Conservation (phyloP, 2,329 filamentous ascomycete species). For the Neonectria ditissima region DNA sequence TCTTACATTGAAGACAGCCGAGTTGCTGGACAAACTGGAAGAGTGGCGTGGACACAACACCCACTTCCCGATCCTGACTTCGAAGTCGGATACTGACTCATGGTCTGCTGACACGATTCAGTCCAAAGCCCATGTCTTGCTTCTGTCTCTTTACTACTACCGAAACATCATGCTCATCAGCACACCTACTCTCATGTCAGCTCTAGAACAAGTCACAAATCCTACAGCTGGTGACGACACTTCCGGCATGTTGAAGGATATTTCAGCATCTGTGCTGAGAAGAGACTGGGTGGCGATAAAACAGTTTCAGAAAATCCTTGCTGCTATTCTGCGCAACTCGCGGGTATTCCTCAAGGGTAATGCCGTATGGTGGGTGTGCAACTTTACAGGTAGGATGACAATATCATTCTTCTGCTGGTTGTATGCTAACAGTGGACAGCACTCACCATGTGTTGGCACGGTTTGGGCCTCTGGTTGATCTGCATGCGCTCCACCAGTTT, state of each 20-base stretch:
- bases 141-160: conserved; percentile 21
- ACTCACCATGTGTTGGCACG: conserved; percentile 44
- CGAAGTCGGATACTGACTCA: conserved; percentile 5
- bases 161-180: conserved; percentile 19
- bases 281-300: conserved; percentile 34
- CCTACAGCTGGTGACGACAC: conserved; percentile 5
- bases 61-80: conserved; percentile 5
- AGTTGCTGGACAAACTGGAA: conserved; percentile 17
- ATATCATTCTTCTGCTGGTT: background rate
- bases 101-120: conserved; percentile 20
- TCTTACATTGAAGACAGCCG: conserved; percentile 7
- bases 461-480: conserved; percentile 45
- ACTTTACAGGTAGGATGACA: conserved; percentile 44
- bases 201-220: conserved; percentile 31
- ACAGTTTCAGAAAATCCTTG: conserved; percentile 37
- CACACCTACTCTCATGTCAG: conserved; percentile 29
- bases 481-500: conserved; percentile 27
- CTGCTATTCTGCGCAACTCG: conserved; percentile 31
- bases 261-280: conserved; percentile 36
- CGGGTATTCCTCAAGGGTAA: conserved; percentile 41
- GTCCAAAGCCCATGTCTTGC: conserved; percentile 13
- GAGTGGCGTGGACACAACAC: conserved; percentile 16
- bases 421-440: conserved; percentile 25
- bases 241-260: conserved; percentile 29
- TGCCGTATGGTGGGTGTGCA: conserved; percentile 49